Base-by-base conservation (phyloP, 2,329 filamentous ascomycete species). In the Fusarium continuum region DNA sequence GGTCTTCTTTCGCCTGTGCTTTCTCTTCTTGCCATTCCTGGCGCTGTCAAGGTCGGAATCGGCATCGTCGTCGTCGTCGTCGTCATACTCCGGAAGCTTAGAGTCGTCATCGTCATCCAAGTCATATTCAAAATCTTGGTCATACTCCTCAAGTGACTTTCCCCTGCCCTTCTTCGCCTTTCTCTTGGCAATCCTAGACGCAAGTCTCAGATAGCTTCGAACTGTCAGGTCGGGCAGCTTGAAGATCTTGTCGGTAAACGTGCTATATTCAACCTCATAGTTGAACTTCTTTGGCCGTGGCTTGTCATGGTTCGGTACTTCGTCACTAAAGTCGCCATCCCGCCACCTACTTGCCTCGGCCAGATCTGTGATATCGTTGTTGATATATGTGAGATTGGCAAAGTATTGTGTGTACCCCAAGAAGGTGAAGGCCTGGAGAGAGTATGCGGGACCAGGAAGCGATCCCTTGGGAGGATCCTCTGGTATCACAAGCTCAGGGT, bases 361-460 rank as follows among this genome's bases (percentile, higher is more conserved):
- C 13, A 74, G 75, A 9, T 74, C 68, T 2, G 76, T 71, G 41
- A 88, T 82, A 57, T 91, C 86, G 68, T 93, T 91, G 77, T 98
- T 96, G 77, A 97, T 89, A 55, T 86, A 79, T 0, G 94, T 98
- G n/a, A 99, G 79, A 74, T 99, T 99, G 59, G 94, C 93, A 75
- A 88, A 97, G 76, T 96, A 97, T 71, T 99, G 95, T 5, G 88
- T 92, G 75, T 92, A 97, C 6, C 91, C 88, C 4, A 90, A 83
- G 61, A 93, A 81, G 0, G 92, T 91, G 31, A 98, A 81, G 0
- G 91, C 81, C 73, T 99, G 95, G 8, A 90, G 88, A 17, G 89
- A 92, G 76, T 99, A 98, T 8, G 92, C 95, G 1, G 95, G 95
- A 1, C 95, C 95, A 0, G 94, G 94, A 6, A 87, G 86, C 8